Evolutionary conservation across 768 basidiomycete species (phyloP).

Genomic region (Lactifluus pinguis): DNA sequence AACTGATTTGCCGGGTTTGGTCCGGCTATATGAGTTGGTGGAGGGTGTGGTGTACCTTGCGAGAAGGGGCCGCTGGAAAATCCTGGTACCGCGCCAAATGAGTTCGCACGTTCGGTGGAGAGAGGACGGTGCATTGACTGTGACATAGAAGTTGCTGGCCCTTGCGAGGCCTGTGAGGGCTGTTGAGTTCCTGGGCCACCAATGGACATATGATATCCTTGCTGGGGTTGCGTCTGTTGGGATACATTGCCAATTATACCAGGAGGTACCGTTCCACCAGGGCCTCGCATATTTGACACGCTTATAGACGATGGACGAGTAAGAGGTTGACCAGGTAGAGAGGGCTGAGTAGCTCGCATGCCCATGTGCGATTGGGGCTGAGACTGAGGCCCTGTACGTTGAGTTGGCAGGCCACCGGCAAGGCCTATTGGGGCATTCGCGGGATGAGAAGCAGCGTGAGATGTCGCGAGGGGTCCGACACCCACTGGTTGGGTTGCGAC

Average conservation of each 20-base stretch:
- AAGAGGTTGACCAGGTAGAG: slow-evolving; percentile 24
- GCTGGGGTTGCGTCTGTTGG: slow-evolving; percentile 26
- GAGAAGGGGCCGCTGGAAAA: slow-evolving; percentile 18
- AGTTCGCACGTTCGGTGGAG: slow-evolving; percentile 3
- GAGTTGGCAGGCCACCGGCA: slow-evolving; percentile 27
- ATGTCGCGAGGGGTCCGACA: neutral
- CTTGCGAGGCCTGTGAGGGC: slow-evolving; percentile 8
- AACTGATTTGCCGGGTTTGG: slow-evolving; percentile 27
- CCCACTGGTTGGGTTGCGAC: slow-evolving; percentile 43
- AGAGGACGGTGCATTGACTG: slow-evolving; percentile 11
- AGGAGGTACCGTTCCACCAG: slow-evolving; percentile 30
- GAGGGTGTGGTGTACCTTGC: slow-evolving; percentile 25
- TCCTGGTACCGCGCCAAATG: slow-evolving; percentile 4
- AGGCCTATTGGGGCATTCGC: slow-evolving; percentile 32
- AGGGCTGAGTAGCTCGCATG: slow-evolving; percentile 23
- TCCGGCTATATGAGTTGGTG: slow-evolving; percentile 4
- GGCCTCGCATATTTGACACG: slow-evolving; percentile 32
- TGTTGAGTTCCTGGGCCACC: slow-evolving; percentile 11
- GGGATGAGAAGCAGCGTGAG: slow-evolving; percentile 7
- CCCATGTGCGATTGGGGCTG: slow-evolving; percentile 26
- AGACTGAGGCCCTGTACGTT: slow-evolving; percentile 29
- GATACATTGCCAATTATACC: slow-evolving; percentile 40
- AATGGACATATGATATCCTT: slow-evolving; percentile 2
- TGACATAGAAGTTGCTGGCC: slow-evolving; percentile 3
- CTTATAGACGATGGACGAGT: slow-evolving; percentile 28